Conservation (phyloP, 805 yeast genomes). For the Kuraishia capsulata region DNA sequence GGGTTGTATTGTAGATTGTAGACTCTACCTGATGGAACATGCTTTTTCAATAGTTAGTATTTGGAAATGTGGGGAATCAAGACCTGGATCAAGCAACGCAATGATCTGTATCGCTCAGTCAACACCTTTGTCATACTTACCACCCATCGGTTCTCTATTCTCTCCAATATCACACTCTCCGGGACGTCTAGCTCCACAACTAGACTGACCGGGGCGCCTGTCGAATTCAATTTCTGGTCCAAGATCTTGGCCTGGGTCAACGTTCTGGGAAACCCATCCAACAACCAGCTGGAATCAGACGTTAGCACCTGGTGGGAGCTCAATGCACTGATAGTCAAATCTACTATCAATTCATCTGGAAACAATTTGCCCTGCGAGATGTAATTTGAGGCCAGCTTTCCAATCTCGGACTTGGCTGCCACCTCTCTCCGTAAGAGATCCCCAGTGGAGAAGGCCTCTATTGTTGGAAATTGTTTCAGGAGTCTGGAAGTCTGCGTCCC, state of each 20-base stretch:
- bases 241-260: slow-evolving; percentile 57
- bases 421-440: slow-evolving; percentile 72
- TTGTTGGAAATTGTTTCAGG: slow-evolving; percentile 37
- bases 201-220: slow-evolving; percentile 43
- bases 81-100: not conserved
- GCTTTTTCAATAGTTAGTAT: slow-evolving; percentile 23
- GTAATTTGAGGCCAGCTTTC: slow-evolving; percentile 42
- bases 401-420: slow-evolving; percentile 40
- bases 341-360: slow-evolving; percentile 65
- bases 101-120: not conserved
- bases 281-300: slow-evolving; percentile 48
- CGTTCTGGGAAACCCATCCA: slow-evolving; percentile 93
- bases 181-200: slow-evolving; percentile 89
- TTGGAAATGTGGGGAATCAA: too few species aligned
- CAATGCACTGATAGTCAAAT: slow-evolving; percentile 45
- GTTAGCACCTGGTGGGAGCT: slow-evolving; percentile 30
- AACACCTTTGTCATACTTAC: slow-evolving; percentile 7
- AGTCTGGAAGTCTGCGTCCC: slow-evolving; percentile 79
- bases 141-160: slow-evolving; percentile 82
- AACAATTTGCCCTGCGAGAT: slow-evolving; percentile 60
- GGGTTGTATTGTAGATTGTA: slow-evolving; percentile 85
- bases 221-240: slow-evolving; percentile 29
- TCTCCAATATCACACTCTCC: slow-evolving; percentile 65
- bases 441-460: slow-evolving; percentile 71
- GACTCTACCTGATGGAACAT: slow-evolving; percentile 74